phyloP scores from a whole-genome alignment of 2,329 filamentous ascomycete species.

The Aspergillus sp. region DNA sequence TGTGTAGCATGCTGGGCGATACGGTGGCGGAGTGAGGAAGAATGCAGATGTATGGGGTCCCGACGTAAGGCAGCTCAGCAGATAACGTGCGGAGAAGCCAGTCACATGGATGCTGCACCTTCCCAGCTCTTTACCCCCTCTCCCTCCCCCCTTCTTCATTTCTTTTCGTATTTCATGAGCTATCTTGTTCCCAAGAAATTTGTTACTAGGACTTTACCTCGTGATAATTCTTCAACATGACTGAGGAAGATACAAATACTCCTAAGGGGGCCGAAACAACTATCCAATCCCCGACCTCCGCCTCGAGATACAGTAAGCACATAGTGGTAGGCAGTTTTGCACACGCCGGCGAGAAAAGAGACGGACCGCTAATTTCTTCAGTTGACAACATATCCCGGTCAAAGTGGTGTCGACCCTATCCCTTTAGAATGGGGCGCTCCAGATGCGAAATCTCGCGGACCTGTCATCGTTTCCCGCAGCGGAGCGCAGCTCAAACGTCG shows the following conservation, averaged over 20 bases:
- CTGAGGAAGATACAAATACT: slow-evolving; percentile 20
- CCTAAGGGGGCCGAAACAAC: slow-evolving; percentile 17
- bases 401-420: slow-evolving; percentile 90
- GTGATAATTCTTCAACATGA: slow-evolving; percentile 15
- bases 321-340: slow-evolving; percentile 30
- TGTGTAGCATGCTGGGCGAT: background rate
- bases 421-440: slow-evolving; percentile 82
- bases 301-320: slow-evolving; percentile 32
- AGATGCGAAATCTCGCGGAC: slow-evolving; percentile 74
- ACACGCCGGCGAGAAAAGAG: background rate
- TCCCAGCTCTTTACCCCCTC: slow-evolving; percentile 10
- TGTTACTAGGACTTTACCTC: background rate
- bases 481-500: slow-evolving; percentile 32
- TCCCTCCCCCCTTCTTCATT: background rate
- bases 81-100: slow-evolving; percentile 32
- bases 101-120: slow-evolving; percentile 13
- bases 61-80: slow-evolving; percentile 10
- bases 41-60: background rate
- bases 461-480: slow-evolving; percentile 71
- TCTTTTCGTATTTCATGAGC: slow-evolving; percentile 2
- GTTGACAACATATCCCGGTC: slow-evolving; percentile 84
- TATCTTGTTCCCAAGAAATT: background rate
- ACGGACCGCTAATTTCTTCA: slow-evolving; percentile 18
- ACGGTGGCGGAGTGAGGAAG: background rate
- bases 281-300: slow-evolving; percentile 22